A percentile compares a stretch with the other conserved stretches of the same genome.
Evolutionary conservation across 805 yeast species (phyloP).

Genomic region (Isabelozyma gotoi): DNA sequence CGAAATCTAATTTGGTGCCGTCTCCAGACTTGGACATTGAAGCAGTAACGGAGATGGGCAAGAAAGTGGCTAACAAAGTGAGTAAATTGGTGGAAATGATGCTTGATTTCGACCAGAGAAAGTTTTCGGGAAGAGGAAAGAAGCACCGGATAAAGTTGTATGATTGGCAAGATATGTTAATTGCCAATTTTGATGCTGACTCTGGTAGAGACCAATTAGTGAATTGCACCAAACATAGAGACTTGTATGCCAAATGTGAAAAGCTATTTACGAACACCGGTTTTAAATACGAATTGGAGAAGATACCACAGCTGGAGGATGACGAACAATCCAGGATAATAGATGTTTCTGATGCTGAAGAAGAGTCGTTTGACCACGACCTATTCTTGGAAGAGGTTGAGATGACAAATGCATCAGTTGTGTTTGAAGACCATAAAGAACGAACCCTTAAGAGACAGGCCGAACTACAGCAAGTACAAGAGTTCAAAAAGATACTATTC

Average conservation of each 20-base stretch:
- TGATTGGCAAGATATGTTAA: slow-evolving; percentile 30
- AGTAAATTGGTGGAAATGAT: slow-evolving; percentile 7
- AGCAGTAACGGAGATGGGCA: slow-evolving; percentile 5
- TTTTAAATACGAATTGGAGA: slow-evolving; percentile 28
- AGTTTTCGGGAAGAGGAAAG: background rate
- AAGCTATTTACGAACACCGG: slow-evolving; percentile 20
- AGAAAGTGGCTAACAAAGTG: slow-evolving; percentile 10
- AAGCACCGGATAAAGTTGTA: slow-evolving; percentile 1
- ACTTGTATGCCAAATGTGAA: slow-evolving; percentile 23
- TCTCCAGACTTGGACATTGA: slow-evolving; percentile 2
- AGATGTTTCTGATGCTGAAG: background rate
- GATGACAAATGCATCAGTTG: background rate
- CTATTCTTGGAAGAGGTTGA: slow-evolving; percentile 1
- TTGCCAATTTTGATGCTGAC: slow-evolving; percentile 18
- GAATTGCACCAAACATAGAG: slow-evolving; percentile 8
- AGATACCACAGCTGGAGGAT: slow-evolving; percentile 6
- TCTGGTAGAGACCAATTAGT: slow-evolving; percentile 7
- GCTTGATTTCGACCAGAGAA: slow-evolving; percentile 1
- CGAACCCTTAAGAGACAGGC: background rate
- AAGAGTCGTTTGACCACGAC: slow-evolving; percentile 2
- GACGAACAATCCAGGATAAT: slow-evolving; percentile 7
- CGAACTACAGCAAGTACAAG: background rate
- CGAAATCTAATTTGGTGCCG: background rate
- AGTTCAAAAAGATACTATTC: background rate
- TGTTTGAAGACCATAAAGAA: background rate